Percentiles rank a stretch among this genome's conserved stretches.
Evolutionary conservation across 163 green algal genomes (phyloP).

Genomic region (Scenedesmus sp.): DNA sequence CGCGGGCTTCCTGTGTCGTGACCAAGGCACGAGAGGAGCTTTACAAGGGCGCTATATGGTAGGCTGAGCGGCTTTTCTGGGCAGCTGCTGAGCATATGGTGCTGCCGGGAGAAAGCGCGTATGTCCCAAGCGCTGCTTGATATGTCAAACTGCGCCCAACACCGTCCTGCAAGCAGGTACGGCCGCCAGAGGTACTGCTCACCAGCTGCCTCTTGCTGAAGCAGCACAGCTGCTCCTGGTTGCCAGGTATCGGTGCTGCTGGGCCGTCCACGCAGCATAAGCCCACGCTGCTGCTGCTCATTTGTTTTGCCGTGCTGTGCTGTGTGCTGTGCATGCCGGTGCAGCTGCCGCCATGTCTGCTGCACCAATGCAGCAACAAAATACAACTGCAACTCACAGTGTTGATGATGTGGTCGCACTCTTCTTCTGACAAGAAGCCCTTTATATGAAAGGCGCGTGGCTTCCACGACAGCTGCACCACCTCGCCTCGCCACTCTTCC

Average conservation of each 20-base stretch:
- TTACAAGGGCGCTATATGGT: no score
- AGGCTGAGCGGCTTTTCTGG: no score
- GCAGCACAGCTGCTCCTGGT: background rate
- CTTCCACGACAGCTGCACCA: constrained; percentile 72
- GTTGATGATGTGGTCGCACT: constrained; percentile 74
- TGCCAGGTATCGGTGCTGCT: background rate
- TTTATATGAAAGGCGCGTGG: constrained; percentile 71
- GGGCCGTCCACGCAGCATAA: background rate
- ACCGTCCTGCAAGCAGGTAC: no score
- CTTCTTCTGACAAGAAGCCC: constrained; percentile 68
- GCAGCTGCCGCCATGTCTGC: background rate
- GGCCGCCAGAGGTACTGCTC: background rate
- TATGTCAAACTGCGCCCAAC: no score
- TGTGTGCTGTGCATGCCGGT: background rate
- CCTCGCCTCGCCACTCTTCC: constrained; percentile 74
- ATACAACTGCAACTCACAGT: constrained; percentile 49
- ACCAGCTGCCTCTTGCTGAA: background rate
- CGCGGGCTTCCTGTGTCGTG: no score
- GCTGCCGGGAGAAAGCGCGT: no score
- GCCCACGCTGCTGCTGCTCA: background rate
- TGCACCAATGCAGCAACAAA: no score
- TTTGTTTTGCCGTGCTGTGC: background rate
- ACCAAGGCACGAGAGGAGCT: no score
- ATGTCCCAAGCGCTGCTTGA: no score
- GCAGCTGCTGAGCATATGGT: no score